Percentiles rank a stretch among this genome's conserved stretches.
Evolutionary conservation across 2,329 filamentous ascomycete genomes (phyloP).

Genomic region (Xylaria arbuscula): DNA sequence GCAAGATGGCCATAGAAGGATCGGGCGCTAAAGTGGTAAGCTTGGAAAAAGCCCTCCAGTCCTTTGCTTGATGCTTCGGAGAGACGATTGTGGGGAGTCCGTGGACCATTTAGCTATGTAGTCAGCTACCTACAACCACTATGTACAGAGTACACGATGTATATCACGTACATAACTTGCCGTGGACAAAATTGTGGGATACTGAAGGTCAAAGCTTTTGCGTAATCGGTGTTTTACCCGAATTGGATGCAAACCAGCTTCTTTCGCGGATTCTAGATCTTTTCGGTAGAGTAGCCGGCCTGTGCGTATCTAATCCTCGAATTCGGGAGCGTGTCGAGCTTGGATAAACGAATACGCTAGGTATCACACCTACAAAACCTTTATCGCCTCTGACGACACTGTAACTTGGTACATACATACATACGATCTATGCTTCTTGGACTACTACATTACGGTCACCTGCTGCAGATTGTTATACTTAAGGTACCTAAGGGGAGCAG

Average conservation of each 20-base stretch:
- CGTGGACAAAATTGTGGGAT: background rate
- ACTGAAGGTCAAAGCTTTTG: background rate
- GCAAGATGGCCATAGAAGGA: conserved; percentile 63
- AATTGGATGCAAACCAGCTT: background rate
- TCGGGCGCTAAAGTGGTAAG: conserved; percentile 72
- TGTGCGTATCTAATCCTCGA: background rate
- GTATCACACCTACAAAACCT: background rate
- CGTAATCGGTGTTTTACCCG: background rate
- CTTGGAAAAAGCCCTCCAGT: conserved; percentile 67
- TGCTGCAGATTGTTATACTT: too few relatives aligned
- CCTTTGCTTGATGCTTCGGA: conserved; percentile 55
- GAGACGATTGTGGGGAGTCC: conserved; percentile 28
- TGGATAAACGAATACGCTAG: conserved; percentile 14
- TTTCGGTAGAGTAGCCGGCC: background rate
- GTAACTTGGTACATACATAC: too few relatives aligned
- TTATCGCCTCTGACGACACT: background rate
- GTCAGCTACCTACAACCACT: conserved; percentile 3
- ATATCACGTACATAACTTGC: background rate
- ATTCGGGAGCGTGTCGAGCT: conserved; percentile 18
- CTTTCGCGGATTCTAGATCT: conserved; percentile 17
- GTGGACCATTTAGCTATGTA: background rate
- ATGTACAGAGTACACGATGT: background rate
- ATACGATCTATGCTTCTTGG: too few relatives aligned
- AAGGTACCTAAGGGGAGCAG: too few relatives aligned
- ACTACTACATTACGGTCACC: too few relatives aligned